Evolutionary conservation across 108 stramenopile species (phyloP).

Genomic region (Fragilaria crotonensis): DNA sequence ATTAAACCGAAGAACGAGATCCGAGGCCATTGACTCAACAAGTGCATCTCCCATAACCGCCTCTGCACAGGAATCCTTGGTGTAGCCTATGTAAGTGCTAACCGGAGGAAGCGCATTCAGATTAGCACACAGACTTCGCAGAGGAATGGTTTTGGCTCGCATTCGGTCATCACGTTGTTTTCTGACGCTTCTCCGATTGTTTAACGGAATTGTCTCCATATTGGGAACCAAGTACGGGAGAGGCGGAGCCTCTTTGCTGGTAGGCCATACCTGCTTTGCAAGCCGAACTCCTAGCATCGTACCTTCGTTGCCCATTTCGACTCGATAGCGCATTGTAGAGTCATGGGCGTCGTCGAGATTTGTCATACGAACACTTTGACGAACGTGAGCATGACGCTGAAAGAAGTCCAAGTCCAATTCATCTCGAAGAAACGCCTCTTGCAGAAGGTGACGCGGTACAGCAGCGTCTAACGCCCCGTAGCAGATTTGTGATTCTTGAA

Average conservation of each 20-base stretch:
- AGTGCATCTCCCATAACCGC: constrained; percentile 19
- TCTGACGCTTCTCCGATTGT: background rate
- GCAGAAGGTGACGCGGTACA: constrained; percentile 2
- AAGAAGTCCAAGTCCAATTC: background rate
- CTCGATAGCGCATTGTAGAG: too few species aligned
- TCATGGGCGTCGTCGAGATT: background rate
- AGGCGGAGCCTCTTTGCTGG: background rate
- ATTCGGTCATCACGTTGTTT: background rate
- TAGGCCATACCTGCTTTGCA: constrained; percentile 1
- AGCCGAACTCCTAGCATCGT: background rate
- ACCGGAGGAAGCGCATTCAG: constrained; percentile 20
- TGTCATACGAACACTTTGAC: background rate
- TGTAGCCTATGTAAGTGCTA: constrained; percentile 22
- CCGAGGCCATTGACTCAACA: constrained; percentile 16
- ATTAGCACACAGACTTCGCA: background rate
- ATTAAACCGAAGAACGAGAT: constrained; percentile 20
- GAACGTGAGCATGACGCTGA: background rate
- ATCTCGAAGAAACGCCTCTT: background rate
- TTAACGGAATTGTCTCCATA: background rate
- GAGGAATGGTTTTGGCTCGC: background rate
- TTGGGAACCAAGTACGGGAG: background rate
- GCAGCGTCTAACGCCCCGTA: constrained; percentile 37
- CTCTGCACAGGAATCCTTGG: constrained; percentile 32
- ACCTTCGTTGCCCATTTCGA: background rate
- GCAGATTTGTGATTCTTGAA: constrained; percentile 18